A percentile compares a stretch with the other conserved stretches of the same genome.
phyloP scores from a whole-genome alignment of 108 stramenopile species.

The Discostella stelligeroides region DNA sequence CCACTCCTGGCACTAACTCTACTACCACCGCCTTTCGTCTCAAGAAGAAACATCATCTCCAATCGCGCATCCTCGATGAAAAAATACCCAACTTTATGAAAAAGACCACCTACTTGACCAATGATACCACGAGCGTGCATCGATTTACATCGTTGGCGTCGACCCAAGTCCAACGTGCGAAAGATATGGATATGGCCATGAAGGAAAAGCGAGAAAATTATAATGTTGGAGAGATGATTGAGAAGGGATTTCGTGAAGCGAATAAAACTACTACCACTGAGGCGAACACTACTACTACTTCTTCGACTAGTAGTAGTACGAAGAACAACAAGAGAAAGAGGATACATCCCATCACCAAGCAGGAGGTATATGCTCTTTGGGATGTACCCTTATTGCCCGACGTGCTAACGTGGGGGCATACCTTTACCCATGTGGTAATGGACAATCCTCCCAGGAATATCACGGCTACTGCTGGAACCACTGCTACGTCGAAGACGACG shows the following conservation, averaged over 20 bases:
- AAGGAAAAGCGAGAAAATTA: constrained; percentile 32
- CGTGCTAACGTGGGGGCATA: constrained; percentile 72
- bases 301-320: no score
- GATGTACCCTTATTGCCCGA: constrained; percentile 78
- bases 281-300: not conserved
- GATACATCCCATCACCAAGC: constrained; percentile 69
- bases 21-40: constrained; percentile 18
- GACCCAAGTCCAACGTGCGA: constrained; percentile 56
- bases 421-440: constrained; percentile 81
- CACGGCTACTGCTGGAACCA: not conserved
- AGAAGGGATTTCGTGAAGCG: constrained; percentile 45
- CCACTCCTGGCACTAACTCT: no score
- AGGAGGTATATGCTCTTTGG: constrained; percentile 59
- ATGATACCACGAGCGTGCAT: constrained; percentile 82
- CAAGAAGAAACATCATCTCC: constrained; percentile 66
- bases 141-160: constrained; percentile 83
- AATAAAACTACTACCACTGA: constrained; percentile 17
- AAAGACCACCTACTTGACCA: constrained; percentile 87
- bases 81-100: constrained; percentile 80
- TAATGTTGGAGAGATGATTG: constrained; percentile 46
- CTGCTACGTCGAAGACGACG: not conserved
- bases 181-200: constrained; percentile 43
- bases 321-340: constrained; percentile 22
- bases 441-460: constrained; percentile 70
- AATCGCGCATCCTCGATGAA: constrained; percentile 82